A percentile compares a stretch with the other conserved stretches of the same genome.
Evolutionary conservation across 257 asterid species (phyloP).

Genomic region (Scutellaria baicalensis): DNA sequence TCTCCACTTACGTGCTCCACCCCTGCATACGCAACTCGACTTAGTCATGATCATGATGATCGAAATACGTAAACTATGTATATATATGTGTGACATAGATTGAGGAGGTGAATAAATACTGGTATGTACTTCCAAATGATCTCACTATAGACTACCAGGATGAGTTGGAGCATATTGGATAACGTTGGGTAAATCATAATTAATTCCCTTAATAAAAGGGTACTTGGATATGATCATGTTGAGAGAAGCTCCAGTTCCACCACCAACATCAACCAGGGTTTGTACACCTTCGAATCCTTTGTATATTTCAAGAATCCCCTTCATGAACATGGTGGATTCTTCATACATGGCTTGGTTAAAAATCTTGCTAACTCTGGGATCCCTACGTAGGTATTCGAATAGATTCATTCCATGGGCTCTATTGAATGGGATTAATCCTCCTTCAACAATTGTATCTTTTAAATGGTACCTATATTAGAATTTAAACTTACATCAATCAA

Average conservation of each 20-base stretch:
- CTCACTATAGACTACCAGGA: too few species aligned
- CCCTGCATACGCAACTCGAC: constrained; percentile 18
- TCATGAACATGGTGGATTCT: constrained; percentile 21
- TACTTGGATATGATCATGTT: constrained; percentile 23
- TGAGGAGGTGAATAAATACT: too few species aligned
- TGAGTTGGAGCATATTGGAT: constrained; percentile 37
- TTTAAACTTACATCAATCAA: too few species aligned
- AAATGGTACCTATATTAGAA: constrained; percentile 21
- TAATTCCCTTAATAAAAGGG: constrained; percentile 47
- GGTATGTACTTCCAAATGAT: too few species aligned
- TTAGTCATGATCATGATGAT: too few species aligned
- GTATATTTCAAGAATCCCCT: constrained; percentile 24
- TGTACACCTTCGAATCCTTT: constrained; percentile 31
- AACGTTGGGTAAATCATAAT: constrained; percentile 52
- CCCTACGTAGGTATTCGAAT: constrained; percentile 22
- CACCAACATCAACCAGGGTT: constrained; percentile 45
- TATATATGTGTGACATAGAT: too few species aligned
- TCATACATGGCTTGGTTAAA: constrained; percentile 31
- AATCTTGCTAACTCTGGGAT: constrained; percentile 12
- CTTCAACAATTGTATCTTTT: constrained; percentile 39
- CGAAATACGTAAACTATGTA: too few species aligned
- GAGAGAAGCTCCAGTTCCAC: constrained; percentile 36
- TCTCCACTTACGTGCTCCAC: constrained; percentile 57
- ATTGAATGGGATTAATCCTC: constrained; percentile 35
- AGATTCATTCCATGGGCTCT: constrained; percentile 32